phyloP scores from a whole-genome alignment of 1,284 basidiomycete species.

The Malassezia arunalokei region DNA sequence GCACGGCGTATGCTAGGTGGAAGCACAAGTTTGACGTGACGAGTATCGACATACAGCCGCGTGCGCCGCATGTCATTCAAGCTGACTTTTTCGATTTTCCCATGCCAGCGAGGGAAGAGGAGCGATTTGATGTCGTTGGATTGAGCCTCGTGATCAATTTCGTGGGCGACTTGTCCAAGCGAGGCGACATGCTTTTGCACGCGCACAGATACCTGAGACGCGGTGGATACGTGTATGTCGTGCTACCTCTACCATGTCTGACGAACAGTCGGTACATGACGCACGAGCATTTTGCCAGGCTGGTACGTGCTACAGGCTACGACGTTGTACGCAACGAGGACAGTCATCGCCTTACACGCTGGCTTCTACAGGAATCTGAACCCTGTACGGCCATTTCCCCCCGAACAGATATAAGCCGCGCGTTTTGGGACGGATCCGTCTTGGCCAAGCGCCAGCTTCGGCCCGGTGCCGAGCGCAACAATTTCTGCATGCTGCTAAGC shows the following conservation, averaged over 20 bases:
- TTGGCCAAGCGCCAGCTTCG: slow-evolving; percentile 45
- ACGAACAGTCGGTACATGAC: slow-evolving; percentile 46
- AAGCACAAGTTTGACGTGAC: slow-evolving; percentile 41
- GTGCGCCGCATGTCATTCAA: slow-evolving; percentile 41
- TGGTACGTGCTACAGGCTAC: slow-evolving; percentile 46
- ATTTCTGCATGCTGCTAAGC: slow-evolving; percentile 39
- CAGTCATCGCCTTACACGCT: slow-evolving; percentile 45
- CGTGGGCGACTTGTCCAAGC: slow-evolving; percentile 44
- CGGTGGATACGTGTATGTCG: slow-evolving; percentile 45
- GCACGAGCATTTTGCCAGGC: slow-evolving; percentile 35
- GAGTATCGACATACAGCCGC: slow-evolving; percentile 48
- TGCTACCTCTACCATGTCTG: slow-evolving; percentile 48
- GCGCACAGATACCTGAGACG: slow-evolving; percentile 34
- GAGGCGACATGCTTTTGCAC: slow-evolving; percentile 35
- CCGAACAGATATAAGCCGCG: background rate
- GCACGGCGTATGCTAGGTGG: slow-evolving; percentile 45
- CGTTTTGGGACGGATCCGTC: slow-evolving; percentile 35
- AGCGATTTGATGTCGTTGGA: slow-evolving; percentile 45
- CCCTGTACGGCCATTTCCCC: background rate
- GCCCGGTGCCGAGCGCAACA: slow-evolving; percentile 44
- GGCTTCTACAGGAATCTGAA: slow-evolving; percentile 35
- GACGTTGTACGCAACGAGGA: slow-evolving; percentile 41
- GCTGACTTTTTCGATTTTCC: slow-evolving; percentile 47
- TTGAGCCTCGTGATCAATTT: slow-evolving; percentile 49
- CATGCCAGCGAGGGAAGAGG: slow-evolving; percentile 17